Conservation (phyloP, 2,329 filamentous ascomycete genomes). For the Hypoxylon sp. region DNA sequence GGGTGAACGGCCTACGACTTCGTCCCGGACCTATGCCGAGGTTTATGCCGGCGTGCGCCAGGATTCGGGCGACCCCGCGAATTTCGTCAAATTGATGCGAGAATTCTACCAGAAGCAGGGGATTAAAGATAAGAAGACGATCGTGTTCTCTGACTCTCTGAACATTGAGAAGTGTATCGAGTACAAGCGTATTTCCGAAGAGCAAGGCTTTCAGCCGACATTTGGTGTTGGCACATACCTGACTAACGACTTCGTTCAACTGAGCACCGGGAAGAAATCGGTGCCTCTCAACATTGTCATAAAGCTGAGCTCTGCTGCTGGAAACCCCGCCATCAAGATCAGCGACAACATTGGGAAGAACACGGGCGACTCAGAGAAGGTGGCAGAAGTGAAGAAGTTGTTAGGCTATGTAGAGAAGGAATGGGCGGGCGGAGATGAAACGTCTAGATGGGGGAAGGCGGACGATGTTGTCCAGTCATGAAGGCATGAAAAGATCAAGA, state of each 20-base stretch:
- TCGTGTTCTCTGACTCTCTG: constrained; percentile 96
- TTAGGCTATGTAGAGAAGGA: constrained; percentile 88
- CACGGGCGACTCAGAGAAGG: constrained; percentile 84
- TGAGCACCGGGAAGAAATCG: constrained; percentile 83
- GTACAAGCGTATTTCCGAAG: constrained; percentile 88
- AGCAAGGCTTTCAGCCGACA: constrained; percentile 83
- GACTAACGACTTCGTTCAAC: constrained; percentile 91
- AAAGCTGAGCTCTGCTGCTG: constrained; percentile 89
- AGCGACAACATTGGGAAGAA: constrained; percentile 95
- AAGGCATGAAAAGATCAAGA: constrained; percentile 5
- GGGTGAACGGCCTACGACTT: constrained; percentile 59
- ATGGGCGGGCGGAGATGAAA: constrained; percentile 89
- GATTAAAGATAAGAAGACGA: constrained; percentile 84
- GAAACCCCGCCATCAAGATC: constrained; percentile 90
- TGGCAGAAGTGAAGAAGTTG: constrained; percentile 85
- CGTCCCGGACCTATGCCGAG: constrained; percentile 79
- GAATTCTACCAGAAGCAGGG: constrained; percentile 83
- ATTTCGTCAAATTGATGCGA: constrained; percentile 84
- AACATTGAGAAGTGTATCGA: constrained; percentile 92
- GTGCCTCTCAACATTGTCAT: constrained; percentile 97
- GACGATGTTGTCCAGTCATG: constrained; percentile 35
- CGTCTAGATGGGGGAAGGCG: constrained; percentile 79
- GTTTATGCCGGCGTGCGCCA: constrained; percentile 88
- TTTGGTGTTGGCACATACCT: constrained; percentile 97
- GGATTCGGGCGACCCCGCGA: constrained; percentile 87